Evolutionary conservation across 2,329 filamentous ascomycete species (phyloP), one percentile per base, ranked within the genome.

Genomic region (Ascochyta viciae-villosae): DNA sequence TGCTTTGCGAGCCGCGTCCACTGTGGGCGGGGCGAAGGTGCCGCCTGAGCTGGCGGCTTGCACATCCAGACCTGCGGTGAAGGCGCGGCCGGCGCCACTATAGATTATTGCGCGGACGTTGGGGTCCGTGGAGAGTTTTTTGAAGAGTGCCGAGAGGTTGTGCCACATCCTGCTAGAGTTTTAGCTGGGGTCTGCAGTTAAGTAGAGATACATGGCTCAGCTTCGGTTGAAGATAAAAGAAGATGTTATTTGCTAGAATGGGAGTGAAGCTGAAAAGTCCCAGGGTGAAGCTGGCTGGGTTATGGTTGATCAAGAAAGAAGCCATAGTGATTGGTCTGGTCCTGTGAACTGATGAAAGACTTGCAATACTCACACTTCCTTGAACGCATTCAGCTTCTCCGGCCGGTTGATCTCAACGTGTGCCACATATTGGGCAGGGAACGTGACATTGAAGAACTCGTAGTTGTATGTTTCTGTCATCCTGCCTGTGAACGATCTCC

Each of bases 361-460:
- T 39, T 16, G 2, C n/a, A 33, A 2, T 26, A 77, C 79, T 65
- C 75, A 86, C 84, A 77, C 80, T 74, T 91, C 87, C 63, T 87
- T 84, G 76, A 96, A 97, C 62, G 93, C 87, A 76, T 98, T 98
- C 74, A 97, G 81, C 80, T 96, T 96, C 63, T 86, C 77, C 1
- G 93, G 87, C 1, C 93, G 86, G 80, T 96, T 93, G 78, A 96
- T 96, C 78, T 97, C 89, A 56, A 98, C 89, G 74, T 96, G 91
- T n/a, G 88, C 90, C 44, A 97, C 88, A 79, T 87, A 87, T 69
- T 88, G 83, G 34, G 79, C 70, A 0, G 92, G 91, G 38, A 87
- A 87, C n/a, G 84, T 86, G 65, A 96, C 82, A 63, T 87, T 86
- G 83, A 92, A 92, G 81, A 90, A 82, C 64, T 88, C 80, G 77